Evolutionary conservation across 495 filamentous ascomycete species (phyloP), one percentile per base, ranked within the genome.

Genomic region (Astrothelium subdiscretum): DNA sequence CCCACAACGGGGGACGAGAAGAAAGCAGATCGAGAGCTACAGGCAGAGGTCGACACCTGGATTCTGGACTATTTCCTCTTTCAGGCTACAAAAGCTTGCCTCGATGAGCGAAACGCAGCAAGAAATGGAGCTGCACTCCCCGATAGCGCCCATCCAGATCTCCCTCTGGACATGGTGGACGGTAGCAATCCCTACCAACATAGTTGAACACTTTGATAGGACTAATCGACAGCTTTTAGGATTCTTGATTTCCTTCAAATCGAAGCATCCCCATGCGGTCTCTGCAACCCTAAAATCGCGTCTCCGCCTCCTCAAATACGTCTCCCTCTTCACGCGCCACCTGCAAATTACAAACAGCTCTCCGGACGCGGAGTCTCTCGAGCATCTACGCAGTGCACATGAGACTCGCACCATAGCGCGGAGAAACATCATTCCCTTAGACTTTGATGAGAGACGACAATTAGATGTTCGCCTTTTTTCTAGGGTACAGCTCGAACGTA

Each of bases 51-150:
- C 18, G 75, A 85, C 61, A 62, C 76, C 32, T 71, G 80, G 67
- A 80, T 82, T n/a, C 70, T 82, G 27, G 82, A 85, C 63, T 83
- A 84, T 63, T 63, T 83, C 12, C 60, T 77, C n/a, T 78, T 77
- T 67, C 69, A 73, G 22, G 69, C 79, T 13, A 75, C 75, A 22
- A 64, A 74, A 20, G 65, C 62, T n/a, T 62, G 74, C 11, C 54
- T 80, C 18, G 64, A 40, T 3, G 63, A 66, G 32, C 62, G 66
- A 1, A 54, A 22, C n/a, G 43, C 29, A 6, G 12, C 31, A 5
- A 40, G 42, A 20, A n/a, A 58, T 22, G 27, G 29, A 6, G 31
- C 3, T 26, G n/a, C 42, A n/a, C 51, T 32, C 8, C 22, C 35
- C 22, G 51, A 59, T 1, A 13, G 31, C 40, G 29, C 31, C 18